Evolutionary conservation across 257 asterid species (phyloP).

Genomic region (Solanum paucissectum): DNA sequence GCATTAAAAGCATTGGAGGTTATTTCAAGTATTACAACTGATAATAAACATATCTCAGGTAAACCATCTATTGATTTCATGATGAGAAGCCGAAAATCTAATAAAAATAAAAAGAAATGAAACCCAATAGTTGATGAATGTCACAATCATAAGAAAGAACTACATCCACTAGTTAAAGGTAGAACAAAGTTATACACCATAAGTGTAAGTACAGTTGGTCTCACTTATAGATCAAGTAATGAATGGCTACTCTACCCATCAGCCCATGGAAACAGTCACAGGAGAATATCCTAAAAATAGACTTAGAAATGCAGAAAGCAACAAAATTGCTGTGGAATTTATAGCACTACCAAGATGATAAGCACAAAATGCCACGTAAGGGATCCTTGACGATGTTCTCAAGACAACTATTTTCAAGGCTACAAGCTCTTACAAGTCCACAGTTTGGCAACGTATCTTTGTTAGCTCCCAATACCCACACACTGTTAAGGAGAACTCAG

Average conservation of each 20-base stretch:
- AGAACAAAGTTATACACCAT: neutral
- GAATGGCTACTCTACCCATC: neutral
- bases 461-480: neutral
- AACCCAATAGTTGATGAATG: neutral
- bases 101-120: neutral
- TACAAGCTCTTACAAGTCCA: neutral
- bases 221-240: neutral
- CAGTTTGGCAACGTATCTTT: neutral
- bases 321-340: neutral
- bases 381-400: neutral
- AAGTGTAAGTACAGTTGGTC: neutral
- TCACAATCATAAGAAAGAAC: neutral
- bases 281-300: neutral
- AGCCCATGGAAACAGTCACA: neutral
- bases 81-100: neutral
- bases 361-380: neutral
- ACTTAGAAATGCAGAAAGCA: neutral
- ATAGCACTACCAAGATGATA: neutral
- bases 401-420: neutral
- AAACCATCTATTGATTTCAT: neutral
- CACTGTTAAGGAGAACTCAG: neutral
- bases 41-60: neutral
- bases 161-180: neutral
- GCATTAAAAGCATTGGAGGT: conserved; percentile 2
- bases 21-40: conserved; percentile 1